phyloP scores from a whole-genome alignment of 2,329 filamentous ascomycete species.

The Pyricularia grisea region DNA sequence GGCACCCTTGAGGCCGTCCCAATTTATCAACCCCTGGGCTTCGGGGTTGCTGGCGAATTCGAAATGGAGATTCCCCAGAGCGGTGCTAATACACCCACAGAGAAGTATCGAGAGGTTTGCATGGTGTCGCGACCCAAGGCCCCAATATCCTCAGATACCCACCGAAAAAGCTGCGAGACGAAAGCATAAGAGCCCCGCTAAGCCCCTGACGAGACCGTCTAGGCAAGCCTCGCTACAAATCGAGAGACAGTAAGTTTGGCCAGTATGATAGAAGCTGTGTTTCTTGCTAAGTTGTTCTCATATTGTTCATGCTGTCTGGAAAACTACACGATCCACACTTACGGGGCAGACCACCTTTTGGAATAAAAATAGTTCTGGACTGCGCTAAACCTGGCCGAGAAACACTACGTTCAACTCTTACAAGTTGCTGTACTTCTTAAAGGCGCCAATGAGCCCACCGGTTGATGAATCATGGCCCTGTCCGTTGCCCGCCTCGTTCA shows the following conservation, averaged over 20 bases:
- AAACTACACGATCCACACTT: background rate
- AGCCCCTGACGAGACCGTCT: background rate
- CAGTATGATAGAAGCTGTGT: background rate
- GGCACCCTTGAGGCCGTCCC: constrained; percentile 26
- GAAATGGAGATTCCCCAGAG: constrained; percentile 23
- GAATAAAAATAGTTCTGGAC: background rate
- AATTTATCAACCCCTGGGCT: constrained; percentile 28
- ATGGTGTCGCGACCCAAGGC: constrained; percentile 16
- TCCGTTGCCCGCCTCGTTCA: constrained; percentile 67
- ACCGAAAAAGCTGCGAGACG: background rate
- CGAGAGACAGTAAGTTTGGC: background rate
- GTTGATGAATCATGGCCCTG: constrained; percentile 79
- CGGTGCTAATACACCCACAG: constrained; percentile 10
- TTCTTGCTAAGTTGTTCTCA: background rate
- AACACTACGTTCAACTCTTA: constrained; percentile 17
- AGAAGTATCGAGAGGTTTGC: constrained; percentile 20
- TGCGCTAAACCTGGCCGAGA: background rate
- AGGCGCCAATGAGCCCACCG: constrained; percentile 79
- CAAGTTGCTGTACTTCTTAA: constrained; percentile 63
- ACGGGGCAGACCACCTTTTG: background rate
- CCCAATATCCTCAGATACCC: background rate
- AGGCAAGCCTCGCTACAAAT: background rate
- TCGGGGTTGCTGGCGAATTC: constrained; percentile 20
- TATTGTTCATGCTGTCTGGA: background rate
- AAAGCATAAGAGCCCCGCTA: background rate